phyloP scores from a whole-genome alignment of 352 stramenopile species.

The Phytopythium montanum region DNA sequence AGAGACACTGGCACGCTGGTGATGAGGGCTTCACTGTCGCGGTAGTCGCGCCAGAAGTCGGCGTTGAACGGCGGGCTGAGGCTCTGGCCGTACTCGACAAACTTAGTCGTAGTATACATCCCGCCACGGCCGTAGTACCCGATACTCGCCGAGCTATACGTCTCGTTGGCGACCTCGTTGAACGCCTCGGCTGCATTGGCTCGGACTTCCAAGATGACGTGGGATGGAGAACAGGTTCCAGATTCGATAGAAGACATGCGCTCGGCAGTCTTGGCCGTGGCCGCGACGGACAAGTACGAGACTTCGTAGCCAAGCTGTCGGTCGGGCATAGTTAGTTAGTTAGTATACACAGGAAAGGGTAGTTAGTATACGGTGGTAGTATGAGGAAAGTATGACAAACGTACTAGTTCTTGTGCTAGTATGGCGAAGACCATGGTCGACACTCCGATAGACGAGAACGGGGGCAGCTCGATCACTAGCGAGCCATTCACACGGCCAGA shows the following conservation, averaged over 20 bases:
- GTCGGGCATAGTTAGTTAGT: not conserved
- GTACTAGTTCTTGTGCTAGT: slow-evolving; percentile 41
- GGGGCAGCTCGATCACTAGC: slow-evolving; percentile 41
- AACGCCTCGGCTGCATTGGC: slow-evolving; percentile 7
- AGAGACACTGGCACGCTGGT: slow-evolving; percentile 17
- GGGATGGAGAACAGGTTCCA: slow-evolving; percentile 23
- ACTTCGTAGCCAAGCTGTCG: slow-evolving; percentile 39
- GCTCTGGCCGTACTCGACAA: slow-evolving; percentile 31
- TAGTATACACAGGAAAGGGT: not conserved
- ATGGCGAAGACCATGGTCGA: slow-evolving; percentile 42
- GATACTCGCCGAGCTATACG: slow-evolving; percentile 26
- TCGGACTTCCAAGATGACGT: slow-evolving; percentile 29
- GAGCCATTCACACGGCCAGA: slow-evolving; percentile 32
- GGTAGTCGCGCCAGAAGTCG: slow-evolving; percentile 55
- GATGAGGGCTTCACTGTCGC: slow-evolving; percentile 22
- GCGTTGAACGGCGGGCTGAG: slow-evolving; percentile 20
- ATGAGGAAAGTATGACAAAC: no score
- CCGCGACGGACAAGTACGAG: slow-evolving; percentile 24
- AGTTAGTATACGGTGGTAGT: no score
- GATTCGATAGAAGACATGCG: slow-evolving; percentile 35
- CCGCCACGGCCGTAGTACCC: slow-evolving; percentile 36
- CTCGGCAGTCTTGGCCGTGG: slow-evolving; percentile 18
- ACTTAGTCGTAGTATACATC: slow-evolving; percentile 31
- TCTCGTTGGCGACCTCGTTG: slow-evolving; percentile 25
- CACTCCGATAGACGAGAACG: slow-evolving; percentile 33